Evolutionary conservation across 352 stramenopile species (phyloP).

Genomic region (Pythium aristosporum): DNA sequence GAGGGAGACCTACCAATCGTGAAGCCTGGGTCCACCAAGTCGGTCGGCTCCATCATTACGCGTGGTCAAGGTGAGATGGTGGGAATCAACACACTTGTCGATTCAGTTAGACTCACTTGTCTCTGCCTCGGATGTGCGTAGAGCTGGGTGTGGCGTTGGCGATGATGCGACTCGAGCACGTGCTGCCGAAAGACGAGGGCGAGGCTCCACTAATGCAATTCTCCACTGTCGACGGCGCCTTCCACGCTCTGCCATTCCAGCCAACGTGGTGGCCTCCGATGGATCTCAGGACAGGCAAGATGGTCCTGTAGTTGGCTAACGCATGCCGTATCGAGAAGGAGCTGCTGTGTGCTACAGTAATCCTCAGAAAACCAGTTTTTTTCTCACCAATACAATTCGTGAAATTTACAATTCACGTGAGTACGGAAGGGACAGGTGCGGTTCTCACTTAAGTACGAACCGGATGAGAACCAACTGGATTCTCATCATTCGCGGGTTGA

Average conservation of each 20-base stretch:
- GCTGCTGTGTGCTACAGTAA: background rate
- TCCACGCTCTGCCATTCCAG: constrained; percentile 69
- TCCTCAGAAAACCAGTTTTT: background rate
- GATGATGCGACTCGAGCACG: constrained; percentile 78
- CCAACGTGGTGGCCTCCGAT: constrained; percentile 74
- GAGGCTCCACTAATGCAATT: constrained; percentile 53
- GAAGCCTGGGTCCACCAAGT: constrained; percentile 51
- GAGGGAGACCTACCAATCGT: constrained; percentile 53
- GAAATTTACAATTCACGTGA: constrained; percentile 12
- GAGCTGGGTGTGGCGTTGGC: constrained; percentile 53
- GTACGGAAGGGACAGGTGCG: constrained; percentile 6
- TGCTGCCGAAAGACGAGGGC: constrained; percentile 48
- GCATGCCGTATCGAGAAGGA: background rate
- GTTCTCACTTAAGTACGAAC: constrained; percentile 20
- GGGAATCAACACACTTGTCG: background rate
- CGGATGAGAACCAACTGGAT: background rate
- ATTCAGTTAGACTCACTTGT: background rate
- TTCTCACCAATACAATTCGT: background rate
- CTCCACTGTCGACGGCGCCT: constrained; percentile 59
- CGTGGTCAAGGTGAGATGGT: constrained; percentile 33
- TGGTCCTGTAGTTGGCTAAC: constrained; percentile 41
- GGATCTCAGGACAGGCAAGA: constrained; percentile 75
- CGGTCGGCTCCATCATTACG: constrained; percentile 53
- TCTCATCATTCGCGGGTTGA: constrained; percentile 14
- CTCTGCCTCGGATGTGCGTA: constrained; percentile 1